Conservation (phyloP, 805 yeast genomes). For the Diddensiella transvaalensis region DNA sequence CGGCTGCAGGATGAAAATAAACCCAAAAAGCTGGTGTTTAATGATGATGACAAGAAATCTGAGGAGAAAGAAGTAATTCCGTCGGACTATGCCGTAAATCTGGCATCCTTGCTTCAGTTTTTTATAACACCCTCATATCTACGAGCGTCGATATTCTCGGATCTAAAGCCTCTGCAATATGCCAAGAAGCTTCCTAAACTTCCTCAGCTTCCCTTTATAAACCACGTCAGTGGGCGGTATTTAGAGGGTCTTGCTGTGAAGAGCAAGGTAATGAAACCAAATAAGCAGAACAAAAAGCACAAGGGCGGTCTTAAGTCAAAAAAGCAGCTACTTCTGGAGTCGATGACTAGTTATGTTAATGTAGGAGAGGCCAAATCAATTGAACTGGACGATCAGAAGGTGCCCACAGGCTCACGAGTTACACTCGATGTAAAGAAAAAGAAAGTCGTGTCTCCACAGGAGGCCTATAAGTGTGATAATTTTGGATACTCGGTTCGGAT, state of each 20-base stretch:
- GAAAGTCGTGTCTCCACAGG: conserved; percentile 63
- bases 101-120: conserved; percentile 70
- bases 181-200: conserved; percentile 72
- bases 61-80: conserved; percentile 19
- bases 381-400: conserved; percentile 53
- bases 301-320: conserved; percentile 37
- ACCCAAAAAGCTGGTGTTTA: conserved; percentile 38
- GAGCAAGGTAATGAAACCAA: conserved; percentile 12
- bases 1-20: conserved; percentile 28
- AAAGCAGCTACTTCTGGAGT: conserved; percentile 49
- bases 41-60: conserved; percentile 25
- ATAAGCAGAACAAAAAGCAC: conserved; percentile 19
- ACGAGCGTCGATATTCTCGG: conserved; percentile 58
- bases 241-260: conserved; percentile 63
- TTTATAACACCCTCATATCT: conserved; percentile 84
- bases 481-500: conserved; percentile 70
- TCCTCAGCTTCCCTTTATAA: conserved; percentile 72
- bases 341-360: conserved; percentile 69
- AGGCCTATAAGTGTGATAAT: conserved; percentile 58
- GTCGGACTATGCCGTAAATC: conserved; percentile 42
- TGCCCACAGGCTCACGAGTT: conserved; percentile 76
- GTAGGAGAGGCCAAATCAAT: conserved; percentile 62
- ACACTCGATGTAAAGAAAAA: conserved; percentile 65
- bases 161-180: conserved; percentile 42
- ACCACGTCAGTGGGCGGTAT: conserved; percentile 40